Evolutionary conservation across 176 grass and related monocot species (phyloP), one percentile per base, ranked within the genome.

Genomic region (Luzula sylvatica): DNA sequence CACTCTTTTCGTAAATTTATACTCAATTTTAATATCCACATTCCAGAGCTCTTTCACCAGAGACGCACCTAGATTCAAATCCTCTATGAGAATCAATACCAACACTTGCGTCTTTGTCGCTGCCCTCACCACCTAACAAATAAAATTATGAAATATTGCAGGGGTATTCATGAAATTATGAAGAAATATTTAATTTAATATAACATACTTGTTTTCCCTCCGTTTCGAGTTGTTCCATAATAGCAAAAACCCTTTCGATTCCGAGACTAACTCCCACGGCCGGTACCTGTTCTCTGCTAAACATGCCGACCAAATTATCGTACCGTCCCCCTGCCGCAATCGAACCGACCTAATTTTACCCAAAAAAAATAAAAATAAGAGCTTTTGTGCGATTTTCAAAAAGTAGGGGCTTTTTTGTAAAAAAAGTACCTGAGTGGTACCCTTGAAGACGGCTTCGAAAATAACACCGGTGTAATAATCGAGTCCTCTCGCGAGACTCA

Each of bases 401-500:
- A n/a, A 47, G 5, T 5, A 47, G 18, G 0, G 18, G 42, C 42
- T 47, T n/a, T n/a, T n/a, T n/a, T n/a, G n/a, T n/a, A n/a, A n/a
- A n/a, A n/a, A n/a, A n/a, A n/a, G n/a, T 69, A 98, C 86, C 86
- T 98, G 93, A 28, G 82, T 75, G 15, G 75, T 21, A n/a, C 82
- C 86, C 75, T 98, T 92, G 69, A 98, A 87, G 61, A 98, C 81
- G 45, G 93, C 93, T 73, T 98, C 93, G 49, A 82, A 98, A 68
- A 98, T 92, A 32, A 98, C 93, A 29, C 93, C 93, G n/a, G 86
- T 98, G 49, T 90, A 98, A 56, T 98, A 98, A 67, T 98, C 86
- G 27, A 98, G 85, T 42, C 86, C 93, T 77, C 93, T 92, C 47
- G 93, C 86, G 11, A 98, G 82, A 70, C 93, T 98, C 70, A 98